Conservation (phyloP, 495 filamentous ascomycete genomes). For the Xylaria scruposa region DNA sequence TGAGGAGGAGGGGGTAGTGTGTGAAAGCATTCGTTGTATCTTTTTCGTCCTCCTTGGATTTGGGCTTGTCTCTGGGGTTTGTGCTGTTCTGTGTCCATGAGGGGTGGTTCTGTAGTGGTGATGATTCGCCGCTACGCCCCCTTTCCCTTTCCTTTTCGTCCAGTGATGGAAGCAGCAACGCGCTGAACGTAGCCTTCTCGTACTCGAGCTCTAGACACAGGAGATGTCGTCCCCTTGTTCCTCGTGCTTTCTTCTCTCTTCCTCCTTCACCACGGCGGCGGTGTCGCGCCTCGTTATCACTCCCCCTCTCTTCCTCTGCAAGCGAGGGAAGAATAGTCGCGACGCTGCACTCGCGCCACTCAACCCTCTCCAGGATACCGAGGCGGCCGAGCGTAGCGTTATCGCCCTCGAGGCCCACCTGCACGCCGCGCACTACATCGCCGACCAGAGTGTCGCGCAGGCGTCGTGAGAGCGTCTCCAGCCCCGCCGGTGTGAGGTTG, state of each 20-base stretch:
- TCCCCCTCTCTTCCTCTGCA: background rate
- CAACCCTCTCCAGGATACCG: constrained; percentile 47
- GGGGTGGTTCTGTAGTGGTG: background rate
- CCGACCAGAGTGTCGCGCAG: constrained; percentile 54
- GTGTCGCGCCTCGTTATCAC: constrained; percentile 4
- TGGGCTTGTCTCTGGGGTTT: background rate
- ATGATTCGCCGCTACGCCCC: background rate
- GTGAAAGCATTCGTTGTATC: constrained; percentile 36
- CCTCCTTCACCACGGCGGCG: constrained; percentile 4
- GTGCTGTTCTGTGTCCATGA: constrained; percentile 34
- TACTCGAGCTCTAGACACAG: constrained; percentile 48
- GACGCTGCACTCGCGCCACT: constrained; percentile 41
- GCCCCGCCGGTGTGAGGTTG: constrained; percentile 31
- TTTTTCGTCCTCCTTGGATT: too few relatives aligned
- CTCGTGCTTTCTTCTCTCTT: constrained; percentile 5
- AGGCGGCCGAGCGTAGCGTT: constrained; percentile 41
- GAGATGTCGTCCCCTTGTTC: constrained; percentile 23
- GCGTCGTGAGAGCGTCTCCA: constrained; percentile 45
- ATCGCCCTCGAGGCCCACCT: constrained; percentile 45
- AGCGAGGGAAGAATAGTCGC: constrained; percentile 31
- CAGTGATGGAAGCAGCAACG: constrained; percentile 47
- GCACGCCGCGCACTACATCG: constrained; percentile 57
- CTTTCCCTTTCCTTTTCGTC: background rate
- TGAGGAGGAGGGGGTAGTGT: constrained; percentile 49
- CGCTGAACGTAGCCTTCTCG: constrained; percentile 49